Conservation (phyloP, 768 basidiomycete genomes). For the Rhizopogon roseolus region DNA sequence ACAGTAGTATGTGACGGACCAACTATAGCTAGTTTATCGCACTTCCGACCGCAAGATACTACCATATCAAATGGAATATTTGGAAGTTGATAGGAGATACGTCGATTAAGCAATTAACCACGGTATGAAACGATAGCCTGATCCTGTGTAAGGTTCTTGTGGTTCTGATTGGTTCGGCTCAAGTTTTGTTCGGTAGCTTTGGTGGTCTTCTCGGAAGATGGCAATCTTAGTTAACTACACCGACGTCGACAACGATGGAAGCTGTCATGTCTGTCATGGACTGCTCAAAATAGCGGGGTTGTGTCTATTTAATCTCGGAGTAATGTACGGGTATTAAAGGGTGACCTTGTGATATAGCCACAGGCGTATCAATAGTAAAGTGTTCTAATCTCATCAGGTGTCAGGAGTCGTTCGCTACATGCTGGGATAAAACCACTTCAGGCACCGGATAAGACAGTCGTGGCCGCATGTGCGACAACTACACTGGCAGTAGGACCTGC, state of each 20-base stretch:
- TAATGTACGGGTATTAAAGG: not conserved
- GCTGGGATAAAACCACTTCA: not conserved
- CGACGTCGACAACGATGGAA: not conserved
- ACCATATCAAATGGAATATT: not conserved
- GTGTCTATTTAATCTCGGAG: not conserved
- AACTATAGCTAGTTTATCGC: not conserved
- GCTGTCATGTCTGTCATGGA: too few relatives aligned
- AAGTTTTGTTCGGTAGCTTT: not conserved
- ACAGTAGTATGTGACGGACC: not conserved
- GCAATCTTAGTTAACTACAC: not conserved
- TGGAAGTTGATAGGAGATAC: not conserved
- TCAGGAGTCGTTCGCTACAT: too few relatives aligned
- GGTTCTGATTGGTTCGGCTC: not conserved
- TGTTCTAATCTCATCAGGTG: not conserved
- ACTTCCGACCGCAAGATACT: not conserved
- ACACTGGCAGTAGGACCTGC: not conserved
- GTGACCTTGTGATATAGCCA: too few relatives aligned
- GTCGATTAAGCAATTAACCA: not conserved
- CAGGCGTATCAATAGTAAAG: too few relatives aligned
- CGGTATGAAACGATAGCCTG: not conserved
- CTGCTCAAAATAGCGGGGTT: not conserved
- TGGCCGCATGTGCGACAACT: slow-evolving; percentile 2
- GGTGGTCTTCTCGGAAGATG: not conserved
- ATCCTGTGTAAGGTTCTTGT: not conserved
- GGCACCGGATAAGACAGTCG: not conserved